phyloP scores from a whole-genome alignment of 306 rosid species.

The Betula pendula region DNA sequence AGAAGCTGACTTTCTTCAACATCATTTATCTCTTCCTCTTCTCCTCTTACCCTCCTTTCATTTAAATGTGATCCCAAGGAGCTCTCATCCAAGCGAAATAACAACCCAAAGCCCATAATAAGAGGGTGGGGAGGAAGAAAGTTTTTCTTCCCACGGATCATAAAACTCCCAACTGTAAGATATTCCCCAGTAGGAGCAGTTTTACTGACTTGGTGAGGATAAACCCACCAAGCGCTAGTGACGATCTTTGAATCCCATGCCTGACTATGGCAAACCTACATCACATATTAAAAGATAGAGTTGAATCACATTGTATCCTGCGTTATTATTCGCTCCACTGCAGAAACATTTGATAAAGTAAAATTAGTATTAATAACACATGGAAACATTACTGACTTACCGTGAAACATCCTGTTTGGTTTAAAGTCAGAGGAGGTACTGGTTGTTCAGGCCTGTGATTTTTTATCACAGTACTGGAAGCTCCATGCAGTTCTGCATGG shows the following conservation, averaged over 20 bases:
- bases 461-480: slow-evolving; percentile 89
- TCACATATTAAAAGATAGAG: slow-evolving; percentile 22
- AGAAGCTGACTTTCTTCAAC: slow-evolving; percentile 55
- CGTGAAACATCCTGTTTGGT: slow-evolving; percentile 95
- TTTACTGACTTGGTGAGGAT: slow-evolving; percentile 97
- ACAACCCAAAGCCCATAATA: slow-evolving; percentile 91
- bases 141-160: slow-evolving; percentile 94
- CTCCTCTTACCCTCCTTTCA: slow-evolving; percentile 98
- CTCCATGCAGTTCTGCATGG: slow-evolving; percentile 97
- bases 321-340: slow-evolving; percentile 33
- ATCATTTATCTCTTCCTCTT: slow-evolving; percentile 77
- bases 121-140: slow-evolving; percentile 98
- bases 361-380: slow-evolving; percentile 20
- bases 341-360: slow-evolving; percentile 27
- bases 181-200: slow-evolving; percentile 99
- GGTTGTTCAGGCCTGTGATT: slow-evolving; percentile 88
- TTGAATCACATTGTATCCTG: not conserved
- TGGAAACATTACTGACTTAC: slow-evolving; percentile 46
- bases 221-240: slow-evolving; percentile 99
- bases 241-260: slow-evolving; percentile 99
- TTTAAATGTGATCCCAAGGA: slow-evolving; percentile 96
- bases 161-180: slow-evolving; percentile 97
- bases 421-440: slow-evolving; percentile 87
- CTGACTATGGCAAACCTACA: slow-evolving; percentile 94
- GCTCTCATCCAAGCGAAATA: slow-evolving; percentile 97